phyloP scores from a whole-genome alignment of 2,329 filamentous ascomycete species.

The Aspergillus hortae region DNA sequence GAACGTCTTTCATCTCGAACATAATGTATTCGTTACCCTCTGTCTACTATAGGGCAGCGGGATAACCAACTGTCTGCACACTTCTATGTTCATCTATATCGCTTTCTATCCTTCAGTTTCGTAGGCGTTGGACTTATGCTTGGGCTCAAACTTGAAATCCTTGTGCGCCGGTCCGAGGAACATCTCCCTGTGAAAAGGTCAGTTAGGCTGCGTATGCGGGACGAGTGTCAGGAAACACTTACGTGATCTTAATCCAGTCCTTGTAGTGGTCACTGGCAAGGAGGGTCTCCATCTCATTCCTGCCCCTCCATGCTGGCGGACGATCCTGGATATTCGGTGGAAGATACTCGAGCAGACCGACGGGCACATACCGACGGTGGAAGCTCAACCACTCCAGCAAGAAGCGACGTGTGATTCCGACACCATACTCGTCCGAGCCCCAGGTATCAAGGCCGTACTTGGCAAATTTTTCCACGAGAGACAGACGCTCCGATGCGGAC shows the following conservation, averaged over 20 bases:
- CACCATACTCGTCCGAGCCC: slow-evolving; percentile 91
- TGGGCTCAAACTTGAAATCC: slow-evolving; percentile 91
- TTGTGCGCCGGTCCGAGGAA: slow-evolving; percentile 88
- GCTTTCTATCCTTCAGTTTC: slow-evolving; percentile 60
- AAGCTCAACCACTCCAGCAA: slow-evolving; percentile 96
- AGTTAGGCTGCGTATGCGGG: slow-evolving; percentile 4
- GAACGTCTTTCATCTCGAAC: too few relatives aligned
- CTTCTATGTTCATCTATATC: too few relatives aligned
- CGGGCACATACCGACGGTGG: slow-evolving; percentile 82
- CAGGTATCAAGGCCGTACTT: slow-evolving; percentile 89
- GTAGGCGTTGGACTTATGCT: slow-evolving; percentile 94
- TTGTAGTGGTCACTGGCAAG: slow-evolving; percentile 86
- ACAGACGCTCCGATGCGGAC: slow-evolving; percentile 78
- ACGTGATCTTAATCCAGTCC: slow-evolving; percentile 99
- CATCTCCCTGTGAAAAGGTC: slow-evolving; percentile 69
- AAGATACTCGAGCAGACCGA: slow-evolving; percentile 82
- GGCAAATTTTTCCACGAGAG: slow-evolving; percentile 83
- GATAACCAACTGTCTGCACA: too few relatives aligned
- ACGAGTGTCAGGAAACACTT: slow-evolving; percentile 38
- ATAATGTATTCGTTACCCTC: background rate
- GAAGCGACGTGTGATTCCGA: slow-evolving; percentile 88
- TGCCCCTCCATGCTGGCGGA: slow-evolving; percentile 75
- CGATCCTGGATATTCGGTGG: slow-evolving; percentile 87
- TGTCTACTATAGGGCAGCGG: too few relatives aligned
- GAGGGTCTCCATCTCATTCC: slow-evolving; percentile 91